Percentiles rank a stretch among this genome's conserved stretches.
Evolutionary conservation across 2,329 filamentous ascomycete species (phyloP).

Genomic region (Aureobasidium sp.): DNA sequence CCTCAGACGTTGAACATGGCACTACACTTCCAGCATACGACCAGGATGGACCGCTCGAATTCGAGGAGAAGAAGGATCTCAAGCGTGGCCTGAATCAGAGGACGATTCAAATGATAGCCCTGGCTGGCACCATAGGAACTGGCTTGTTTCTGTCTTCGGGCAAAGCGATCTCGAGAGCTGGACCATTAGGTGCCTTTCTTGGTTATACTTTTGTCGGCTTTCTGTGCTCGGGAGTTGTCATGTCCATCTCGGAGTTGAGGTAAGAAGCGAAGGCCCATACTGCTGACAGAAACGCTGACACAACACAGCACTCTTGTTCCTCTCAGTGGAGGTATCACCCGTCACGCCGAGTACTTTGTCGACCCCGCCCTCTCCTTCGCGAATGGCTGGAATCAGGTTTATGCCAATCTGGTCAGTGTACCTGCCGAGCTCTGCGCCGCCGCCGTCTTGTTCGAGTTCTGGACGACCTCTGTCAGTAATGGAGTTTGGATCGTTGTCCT

Average conservation of each 20-base stretch:
- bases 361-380: slow-evolving; percentile 67
- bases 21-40: not conserved
- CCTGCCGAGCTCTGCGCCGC: slow-evolving; percentile 17
- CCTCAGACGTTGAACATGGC: slow-evolving; percentile 3
- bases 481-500: slow-evolving; percentile 50
- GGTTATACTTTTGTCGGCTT: slow-evolving; percentile 6
- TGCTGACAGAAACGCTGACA: not conserved
- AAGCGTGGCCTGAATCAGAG: slow-evolving; percentile 44
- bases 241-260: slow-evolving; percentile 56
- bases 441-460: slow-evolving; percentile 16
- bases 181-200: slow-evolving; percentile 2
- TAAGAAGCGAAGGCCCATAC: slow-evolving; percentile 17
- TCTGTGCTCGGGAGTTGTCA: slow-evolving; percentile 41
- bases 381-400: slow-evolving; percentile 82
- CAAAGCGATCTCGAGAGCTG: not conserved
- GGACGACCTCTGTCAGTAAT: slow-evolving; percentile 21
- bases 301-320: slow-evolving; percentile 60
- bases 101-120: slow-evolving; percentile 57
- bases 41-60: not conserved
- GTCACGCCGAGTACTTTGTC: slow-evolving; percentile 69
- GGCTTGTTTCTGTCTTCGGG: slow-evolving; percentile 5
- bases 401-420: slow-evolving; percentile 39
- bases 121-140: slow-evolving; percentile 46
- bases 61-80: slow-evolving; percentile 11
- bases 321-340: slow-evolving; percentile 67